Conservation (phyloP, 208 protist species). For the Trypanosoma congolense region DNA sequence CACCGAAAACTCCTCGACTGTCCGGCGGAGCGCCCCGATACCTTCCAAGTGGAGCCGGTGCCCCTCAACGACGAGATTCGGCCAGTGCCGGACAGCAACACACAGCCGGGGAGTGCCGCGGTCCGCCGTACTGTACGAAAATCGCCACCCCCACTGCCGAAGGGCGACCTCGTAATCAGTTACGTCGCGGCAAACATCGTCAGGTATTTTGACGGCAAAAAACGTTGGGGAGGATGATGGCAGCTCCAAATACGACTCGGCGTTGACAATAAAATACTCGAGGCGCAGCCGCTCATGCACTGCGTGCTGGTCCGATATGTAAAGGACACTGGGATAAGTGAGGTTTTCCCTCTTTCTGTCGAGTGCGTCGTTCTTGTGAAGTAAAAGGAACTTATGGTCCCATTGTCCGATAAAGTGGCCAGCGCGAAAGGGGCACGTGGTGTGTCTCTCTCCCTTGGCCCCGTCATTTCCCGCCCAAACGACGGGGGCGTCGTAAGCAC, state of each 20-base stretch:
- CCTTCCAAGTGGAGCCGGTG: conserved; percentile 27
- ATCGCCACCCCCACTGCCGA: conserved; percentile 68
- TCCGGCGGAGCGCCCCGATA: conserved; percentile 33
- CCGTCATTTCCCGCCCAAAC: conserved; percentile 2
- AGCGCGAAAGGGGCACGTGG: conserved; percentile 11
- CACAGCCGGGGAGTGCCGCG: neutral
- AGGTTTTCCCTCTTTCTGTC: neutral
- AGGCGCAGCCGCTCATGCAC: conserved; percentile 72
- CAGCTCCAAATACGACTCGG: conserved; percentile 65
- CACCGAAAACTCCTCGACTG: conserved; percentile 48
- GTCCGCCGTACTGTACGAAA: conserved; percentile 9
- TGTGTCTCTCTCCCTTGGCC: neutral
- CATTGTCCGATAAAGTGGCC: conserved; percentile 21
- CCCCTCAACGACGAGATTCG: conserved; percentile 42
- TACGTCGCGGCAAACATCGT: conserved; percentile 34
- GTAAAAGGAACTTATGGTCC: conserved; percentile 23
- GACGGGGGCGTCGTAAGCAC: conserved; percentile 5
- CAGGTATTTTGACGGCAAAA: conserved; percentile 29
- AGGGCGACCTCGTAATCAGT: conserved; percentile 31
- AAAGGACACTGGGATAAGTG: neutral
- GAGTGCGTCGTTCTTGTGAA: conserved; percentile 2
- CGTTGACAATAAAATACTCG: conserved; percentile 61
- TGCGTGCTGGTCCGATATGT: conserved; percentile 69
- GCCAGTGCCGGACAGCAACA: conserved; percentile 46
- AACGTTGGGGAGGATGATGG: neutral